Conservation (phyloP, 805 yeast species). For the Metschnikowia kunwiensis region DNA sequence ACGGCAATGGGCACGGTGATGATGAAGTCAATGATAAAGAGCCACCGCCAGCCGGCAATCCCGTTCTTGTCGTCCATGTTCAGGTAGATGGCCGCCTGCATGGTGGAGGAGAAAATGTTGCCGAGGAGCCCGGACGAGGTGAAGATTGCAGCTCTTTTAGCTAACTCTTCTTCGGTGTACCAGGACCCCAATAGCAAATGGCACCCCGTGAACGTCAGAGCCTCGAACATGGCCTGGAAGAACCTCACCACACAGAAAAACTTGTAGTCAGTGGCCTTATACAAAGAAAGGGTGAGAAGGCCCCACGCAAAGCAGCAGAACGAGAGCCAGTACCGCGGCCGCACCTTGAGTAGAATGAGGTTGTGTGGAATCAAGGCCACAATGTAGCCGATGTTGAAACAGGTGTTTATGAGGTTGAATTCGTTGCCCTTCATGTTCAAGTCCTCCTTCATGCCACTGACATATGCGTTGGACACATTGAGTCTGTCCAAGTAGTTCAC, state of each 20-base stretch:
- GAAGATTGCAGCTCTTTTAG: conserved; percentile 52
- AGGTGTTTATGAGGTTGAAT: conserved; percentile 50
- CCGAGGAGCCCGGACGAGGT: conserved; percentile 55
- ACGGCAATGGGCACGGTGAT: conserved; percentile 55
- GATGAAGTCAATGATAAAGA: conserved; percentile 61
- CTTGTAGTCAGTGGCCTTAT: conserved; percentile 42
- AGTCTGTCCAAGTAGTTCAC: conserved; percentile 57
- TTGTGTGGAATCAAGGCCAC: conserved; percentile 63
- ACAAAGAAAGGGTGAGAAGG: conserved; percentile 49
- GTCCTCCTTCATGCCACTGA: conserved; percentile 65
- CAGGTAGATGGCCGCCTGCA: conserved; percentile 53
- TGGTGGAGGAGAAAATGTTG: conserved; percentile 50
- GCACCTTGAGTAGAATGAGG: conserved; percentile 46
- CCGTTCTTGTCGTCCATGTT: conserved; percentile 44
- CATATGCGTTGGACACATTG: conserved; percentile 57
- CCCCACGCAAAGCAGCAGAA: conserved; percentile 59
- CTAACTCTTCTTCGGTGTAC: conserved; percentile 47
- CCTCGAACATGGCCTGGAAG: conserved; percentile 59
- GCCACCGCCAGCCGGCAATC: conserved; percentile 59
- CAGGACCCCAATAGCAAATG: conserved; percentile 54
- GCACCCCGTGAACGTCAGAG: conserved; percentile 53
- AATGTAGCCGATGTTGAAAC: conserved; percentile 59
- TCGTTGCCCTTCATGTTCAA: conserved; percentile 46
- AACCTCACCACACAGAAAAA: conserved; percentile 58
- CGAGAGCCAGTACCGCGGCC: conserved; percentile 56